These are phyloP conservation scores for Margaritispora aquatica DNA, from an alignment of 495 filamentous ascomycete genomes.

Conservation along the genomic window DNA sequence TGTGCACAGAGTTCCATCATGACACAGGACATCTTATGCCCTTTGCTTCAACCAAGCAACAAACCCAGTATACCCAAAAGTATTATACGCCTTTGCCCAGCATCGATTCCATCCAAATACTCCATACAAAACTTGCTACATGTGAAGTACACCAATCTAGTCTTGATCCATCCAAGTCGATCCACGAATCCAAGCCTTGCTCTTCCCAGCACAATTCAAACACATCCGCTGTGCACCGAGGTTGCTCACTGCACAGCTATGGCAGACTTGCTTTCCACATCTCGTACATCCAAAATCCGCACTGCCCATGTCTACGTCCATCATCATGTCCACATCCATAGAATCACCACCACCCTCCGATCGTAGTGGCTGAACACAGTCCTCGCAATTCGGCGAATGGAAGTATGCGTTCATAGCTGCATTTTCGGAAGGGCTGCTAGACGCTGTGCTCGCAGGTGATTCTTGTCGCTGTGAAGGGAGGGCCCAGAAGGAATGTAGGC, in stretches of 20 bases:
- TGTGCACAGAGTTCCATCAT: no score
- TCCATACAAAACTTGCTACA: neutral
- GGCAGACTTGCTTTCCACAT: conserved; percentile 22
- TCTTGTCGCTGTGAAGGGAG: conserved; percentile 8
- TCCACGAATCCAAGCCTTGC: neutral
- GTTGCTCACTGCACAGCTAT: conserved; percentile 21
- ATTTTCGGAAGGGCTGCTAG: neutral
- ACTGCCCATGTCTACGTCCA: conserved; percentile 11
- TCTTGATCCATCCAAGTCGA: neutral
- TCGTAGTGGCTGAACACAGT: conserved; percentile 13
- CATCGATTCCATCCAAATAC: neutral
- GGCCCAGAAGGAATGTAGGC: conserved; percentile 22
- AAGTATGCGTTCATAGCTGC: conserved; percentile 1
- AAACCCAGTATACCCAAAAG: neutral
- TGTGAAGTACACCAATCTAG: neutral
- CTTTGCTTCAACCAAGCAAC: no score
- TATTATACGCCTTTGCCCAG: neutral
- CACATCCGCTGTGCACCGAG: conserved; percentile 20
- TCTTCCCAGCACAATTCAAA: conserved; percentile 11
- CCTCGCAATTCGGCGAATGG: conserved; percentile 19
- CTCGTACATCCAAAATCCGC: conserved; percentile 9
- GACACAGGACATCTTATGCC: no score
- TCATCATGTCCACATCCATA: conserved; percentile 22
- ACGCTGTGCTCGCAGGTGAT: conserved; percentile 13
- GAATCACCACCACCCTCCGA: conserved; percentile 4